Evolutionary conservation across 2,329 filamentous ascomycete species (phyloP).

Genomic region (Trichoderma semiorbis): DNA sequence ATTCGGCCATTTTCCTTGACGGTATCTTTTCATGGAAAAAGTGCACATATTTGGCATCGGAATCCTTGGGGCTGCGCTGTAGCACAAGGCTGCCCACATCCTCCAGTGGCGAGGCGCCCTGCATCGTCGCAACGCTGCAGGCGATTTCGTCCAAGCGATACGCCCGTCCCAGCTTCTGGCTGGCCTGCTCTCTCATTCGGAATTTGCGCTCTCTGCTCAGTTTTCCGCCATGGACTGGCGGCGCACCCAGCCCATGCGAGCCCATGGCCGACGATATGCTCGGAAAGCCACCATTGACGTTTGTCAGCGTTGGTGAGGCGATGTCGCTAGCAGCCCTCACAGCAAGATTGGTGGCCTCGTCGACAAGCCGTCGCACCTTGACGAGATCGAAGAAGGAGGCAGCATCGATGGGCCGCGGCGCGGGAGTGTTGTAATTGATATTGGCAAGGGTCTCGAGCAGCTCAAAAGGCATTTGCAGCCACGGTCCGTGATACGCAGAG

Average conservation of each 20-base stretch:
- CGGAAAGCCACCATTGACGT: constrained; percentile 42
- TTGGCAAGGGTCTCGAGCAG: constrained; percentile 75
- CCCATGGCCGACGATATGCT: constrained; percentile 22
- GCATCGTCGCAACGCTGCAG: constrained; percentile 79
- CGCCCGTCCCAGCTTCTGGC: constrained; percentile 70
- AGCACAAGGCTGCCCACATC: constrained; percentile 72
- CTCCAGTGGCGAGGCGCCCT: constrained; percentile 72
- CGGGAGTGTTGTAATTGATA: constrained; percentile 73
- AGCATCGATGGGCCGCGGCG: constrained; percentile 73
- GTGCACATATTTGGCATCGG: constrained; percentile 81
- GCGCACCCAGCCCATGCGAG: constrained; percentile 28
- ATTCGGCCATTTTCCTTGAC: constrained; percentile 67
- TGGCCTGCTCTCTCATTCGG: constrained; percentile 76
- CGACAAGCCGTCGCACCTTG: constrained; percentile 75
- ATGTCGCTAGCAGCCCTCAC: constrained; percentile 74
- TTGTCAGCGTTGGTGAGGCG: constrained; percentile 61
- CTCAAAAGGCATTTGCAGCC: constrained; percentile 76
- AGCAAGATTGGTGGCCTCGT: constrained; percentile 74
- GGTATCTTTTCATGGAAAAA: constrained; percentile 92
- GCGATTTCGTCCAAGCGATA: constrained; percentile 82
- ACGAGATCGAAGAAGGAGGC: constrained; percentile 79
- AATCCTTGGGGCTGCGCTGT: constrained; percentile 62
- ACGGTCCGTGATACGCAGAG: constrained; percentile 77
- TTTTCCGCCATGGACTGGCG: constrained; percentile 58
- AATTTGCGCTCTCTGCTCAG: constrained; percentile 74